Conservation (phyloP, 208 protist genomes). For the Leishmania tropica region DNA sequence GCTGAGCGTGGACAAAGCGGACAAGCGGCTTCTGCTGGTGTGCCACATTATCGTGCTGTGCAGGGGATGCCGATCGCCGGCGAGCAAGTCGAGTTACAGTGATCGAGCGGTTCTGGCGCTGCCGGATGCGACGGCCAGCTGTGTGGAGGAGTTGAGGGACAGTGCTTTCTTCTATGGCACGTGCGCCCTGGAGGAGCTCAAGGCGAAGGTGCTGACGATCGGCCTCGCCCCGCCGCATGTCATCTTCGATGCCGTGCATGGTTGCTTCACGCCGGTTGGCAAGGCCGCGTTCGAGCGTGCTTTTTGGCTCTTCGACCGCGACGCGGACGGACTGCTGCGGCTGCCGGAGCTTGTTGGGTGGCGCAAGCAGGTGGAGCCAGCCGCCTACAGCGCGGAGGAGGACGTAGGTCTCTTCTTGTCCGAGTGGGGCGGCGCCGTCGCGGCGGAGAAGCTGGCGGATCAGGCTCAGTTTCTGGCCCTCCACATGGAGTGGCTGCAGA, state of each 20-base stretch:
- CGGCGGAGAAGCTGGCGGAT: slow-evolving; percentile 21
- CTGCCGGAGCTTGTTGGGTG: slow-evolving; percentile 68
- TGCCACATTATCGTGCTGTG: slow-evolving; percentile 74
- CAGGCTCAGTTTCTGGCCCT: slow-evolving; percentile 40
- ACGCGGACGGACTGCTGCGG: slow-evolving; percentile 67
- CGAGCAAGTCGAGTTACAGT: slow-evolving; percentile 37
- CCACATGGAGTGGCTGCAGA: slow-evolving; percentile 44
- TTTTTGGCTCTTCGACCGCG: slow-evolving; percentile 87
- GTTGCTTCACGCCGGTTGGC: slow-evolving; percentile 59
- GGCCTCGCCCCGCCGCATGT: slow-evolving; percentile 74
- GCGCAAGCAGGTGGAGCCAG: slow-evolving; percentile 50
- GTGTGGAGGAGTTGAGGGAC: slow-evolving; percentile 44
- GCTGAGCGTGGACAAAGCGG: slow-evolving; percentile 54
- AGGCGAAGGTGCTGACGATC: slow-evolving; percentile 36
- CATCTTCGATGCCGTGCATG: slow-evolving; percentile 61
- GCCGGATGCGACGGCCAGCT: slow-evolving; percentile 43
- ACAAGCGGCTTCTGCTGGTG: slow-evolving; percentile 53
- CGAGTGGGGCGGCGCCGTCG: slow-evolving; percentile 21
- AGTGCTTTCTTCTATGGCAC: slow-evolving; percentile 74
- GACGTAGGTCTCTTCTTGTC: slow-evolving; percentile 39
- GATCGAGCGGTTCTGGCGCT: slow-evolving; percentile 59
- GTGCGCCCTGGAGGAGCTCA: slow-evolving; percentile 39
- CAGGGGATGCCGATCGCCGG: slow-evolving; percentile 47
- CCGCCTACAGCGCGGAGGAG: slow-evolving; percentile 34
- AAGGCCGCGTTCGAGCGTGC: slow-evolving; percentile 59